These are phyloP conservation scores for Trichosporon ovoides DNA, from an alignment of 1,284 basidiomycete species.

Conservation along the genomic window DNA sequence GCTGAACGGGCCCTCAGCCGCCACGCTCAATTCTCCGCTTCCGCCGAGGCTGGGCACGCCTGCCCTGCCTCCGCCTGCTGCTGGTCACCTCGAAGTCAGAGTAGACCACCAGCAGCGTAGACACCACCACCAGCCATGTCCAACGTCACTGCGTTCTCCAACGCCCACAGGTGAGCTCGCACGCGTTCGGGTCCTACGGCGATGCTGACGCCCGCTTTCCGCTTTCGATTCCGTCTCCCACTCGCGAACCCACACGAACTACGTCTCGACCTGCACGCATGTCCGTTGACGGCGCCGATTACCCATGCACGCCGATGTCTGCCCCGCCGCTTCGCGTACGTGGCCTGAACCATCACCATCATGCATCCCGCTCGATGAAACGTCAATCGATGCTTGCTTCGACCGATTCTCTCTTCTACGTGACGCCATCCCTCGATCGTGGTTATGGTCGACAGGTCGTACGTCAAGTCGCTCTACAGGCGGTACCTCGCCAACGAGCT, in stretches of 20 bases:
- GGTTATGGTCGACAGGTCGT: constrained; percentile 50
- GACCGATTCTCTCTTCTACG: not conserved
- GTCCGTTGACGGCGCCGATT: not conserved
- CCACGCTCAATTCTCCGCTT: constrained; percentile 5
- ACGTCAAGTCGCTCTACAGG: constrained; percentile 88
- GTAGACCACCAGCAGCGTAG: not conserved
- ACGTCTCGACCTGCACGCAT: not conserved
- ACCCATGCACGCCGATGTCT: not conserved
- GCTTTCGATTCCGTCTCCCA: not conserved
- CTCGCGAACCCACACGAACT: not conserved
- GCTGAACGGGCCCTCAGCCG: not conserved
- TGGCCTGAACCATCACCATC: too few species aligned
- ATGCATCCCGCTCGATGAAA: too few species aligned
- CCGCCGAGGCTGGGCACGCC: constrained; percentile 3
- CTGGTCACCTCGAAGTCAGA: constrained; percentile 2
- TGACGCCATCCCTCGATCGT: not conserved
- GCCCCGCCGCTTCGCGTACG: too few species aligned
- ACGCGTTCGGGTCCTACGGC: not conserved
- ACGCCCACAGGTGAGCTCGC: constrained; percentile 1
- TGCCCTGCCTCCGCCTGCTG: constrained; percentile 1
- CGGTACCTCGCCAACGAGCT: constrained; percentile 77
- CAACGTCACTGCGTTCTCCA: not conserved
- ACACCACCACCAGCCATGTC: constrained; percentile 2
- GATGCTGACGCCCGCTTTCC: not conserved
- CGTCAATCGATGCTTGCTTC: too few species aligned